Base-by-base conservation (phyloP, 2,329 filamentous ascomycete species). In the Calonectria leucothoes region DNA sequence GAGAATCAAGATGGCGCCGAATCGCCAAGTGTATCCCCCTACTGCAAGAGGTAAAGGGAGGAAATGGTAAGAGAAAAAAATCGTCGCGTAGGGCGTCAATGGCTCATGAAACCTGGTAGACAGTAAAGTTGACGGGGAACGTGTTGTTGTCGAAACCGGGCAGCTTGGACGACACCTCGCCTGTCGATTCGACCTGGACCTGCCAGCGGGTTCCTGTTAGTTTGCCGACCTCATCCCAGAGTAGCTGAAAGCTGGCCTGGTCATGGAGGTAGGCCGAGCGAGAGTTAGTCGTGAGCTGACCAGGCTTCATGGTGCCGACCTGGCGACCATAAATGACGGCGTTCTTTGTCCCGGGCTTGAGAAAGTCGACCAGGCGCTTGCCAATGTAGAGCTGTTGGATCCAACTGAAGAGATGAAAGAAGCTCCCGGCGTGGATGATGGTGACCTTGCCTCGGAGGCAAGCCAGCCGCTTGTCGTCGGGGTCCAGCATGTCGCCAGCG, bases 141-240 rank as follows among this genome's bases (percentile, higher is more conserved):
- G 77, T 75, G 64, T 79, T 76, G 45, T 77, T 81, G 27, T 70
- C 78, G 63, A 81, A 75, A 15, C 77, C 79, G 27, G 81, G 77
- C n/a, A 82, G 67, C 63, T 75, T 77, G 12, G 74, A 71, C 35
- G 77, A 63, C 15, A 74, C 69, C 31, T 82, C 80, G 23, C 78
- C 79, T 4, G 77, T 75, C 0, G 75, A 66, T 71, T 88, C 84
- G 65, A 88, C 76, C 61, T 87, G 83, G 1, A 89, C 87, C 65
- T 83, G 82, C 89, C 89, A 91, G 49, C 77, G 79, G 1, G 89
- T 90, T 29, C 83, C 84, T 0, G 89, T 91, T 66, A 87, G 78
- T 37, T 72, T 74, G 11, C 88, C 88, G 31, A 91, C 85, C 73
- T 90, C 87, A 66, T 89, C 84, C 90, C 90, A 92, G 29, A 92